Evolutionary conservation across 2,329 filamentous ascomycete species (phyloP).

Genomic region (Ophiocordyceps robertsii): DNA sequence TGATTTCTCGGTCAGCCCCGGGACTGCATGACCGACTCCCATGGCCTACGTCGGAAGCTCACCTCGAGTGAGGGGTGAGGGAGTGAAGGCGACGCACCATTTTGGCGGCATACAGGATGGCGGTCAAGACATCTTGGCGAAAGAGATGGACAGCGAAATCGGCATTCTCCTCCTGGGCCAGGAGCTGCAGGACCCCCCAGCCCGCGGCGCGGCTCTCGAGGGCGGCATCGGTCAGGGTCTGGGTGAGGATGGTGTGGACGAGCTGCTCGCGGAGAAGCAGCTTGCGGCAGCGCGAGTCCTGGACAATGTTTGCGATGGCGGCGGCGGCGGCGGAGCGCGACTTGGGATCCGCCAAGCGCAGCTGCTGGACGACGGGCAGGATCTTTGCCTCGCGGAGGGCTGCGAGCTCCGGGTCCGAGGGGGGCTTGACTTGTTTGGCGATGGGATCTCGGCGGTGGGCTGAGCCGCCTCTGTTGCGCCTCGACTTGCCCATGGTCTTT

Average conservation of each 20-base stretch:
- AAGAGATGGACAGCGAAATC: conserved; percentile 56
- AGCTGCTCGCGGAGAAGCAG: conserved; percentile 53
- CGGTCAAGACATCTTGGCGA: conserved; percentile 45
- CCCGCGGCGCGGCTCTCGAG: conserved; percentile 51
- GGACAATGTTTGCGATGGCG: conserved; percentile 48
- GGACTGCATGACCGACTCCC: neutral
- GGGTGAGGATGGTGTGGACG: conserved; percentile 47
- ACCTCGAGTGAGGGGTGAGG: neutral
- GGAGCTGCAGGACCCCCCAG: conserved; percentile 51
- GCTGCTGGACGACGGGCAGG: conserved; percentile 46
- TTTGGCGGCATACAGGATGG: conserved; percentile 41
- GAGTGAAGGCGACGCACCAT: conserved; percentile 26
- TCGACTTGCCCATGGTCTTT: conserved; percentile 43
- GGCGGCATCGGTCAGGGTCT: conserved; percentile 49
- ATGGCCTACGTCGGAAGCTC: neutral
- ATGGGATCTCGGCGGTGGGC: conserved; percentile 40
- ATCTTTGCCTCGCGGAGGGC: conserved; percentile 50
- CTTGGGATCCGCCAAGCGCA: conserved; percentile 45
- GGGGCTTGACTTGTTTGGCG: conserved; percentile 44
- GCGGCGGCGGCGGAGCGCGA: conserved; percentile 44
- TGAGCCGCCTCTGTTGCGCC: conserved; percentile 35
- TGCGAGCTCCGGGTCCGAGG: conserved; percentile 48
- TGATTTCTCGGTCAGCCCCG: no score
- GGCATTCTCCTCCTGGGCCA: conserved; percentile 49
- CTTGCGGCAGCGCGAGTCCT: conserved; percentile 49